Evolutionary conservation across 176 grass and related monocot species (phyloP), one percentile per base, ranked within the genome.

Genomic region (Carex littledalei): DNA sequence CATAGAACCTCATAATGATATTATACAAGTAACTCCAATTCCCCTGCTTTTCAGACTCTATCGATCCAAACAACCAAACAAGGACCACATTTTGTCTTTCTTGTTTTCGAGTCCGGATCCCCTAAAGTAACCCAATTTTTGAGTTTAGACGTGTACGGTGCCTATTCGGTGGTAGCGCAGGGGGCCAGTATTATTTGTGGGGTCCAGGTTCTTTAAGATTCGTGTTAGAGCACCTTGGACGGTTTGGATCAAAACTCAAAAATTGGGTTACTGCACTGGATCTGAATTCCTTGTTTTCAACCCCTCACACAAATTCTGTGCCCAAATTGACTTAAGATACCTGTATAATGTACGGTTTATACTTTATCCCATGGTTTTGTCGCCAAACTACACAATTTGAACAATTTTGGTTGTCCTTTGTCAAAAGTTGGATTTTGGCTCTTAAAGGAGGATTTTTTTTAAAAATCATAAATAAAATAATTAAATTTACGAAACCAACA

Each of bases 261-360:
- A n/a, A n/a, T n/a, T n/a, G n/a, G n/a, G n/a, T n/a, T n/a, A n/a
- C n/a, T n/a, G n/a, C n/a, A n/a, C n/a, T n/a, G n/a, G n/a, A n/a
- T n/a, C n/a, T n/a, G n/a, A n/a, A n/a, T n/a, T n/a, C n/a, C 59
- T 50, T 67, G 60, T 43, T 83, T 83, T 83, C 60, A 65, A 20
- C 3, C 59, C 62, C 20, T 53, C 80, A 83, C 80, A 83, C 81
- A 83, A 65, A 50, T 64, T 60, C 63, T 83, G 62, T 83, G 81
- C 60, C 60, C 39, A 50, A 63, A 77, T 81, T 81, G 31, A 81
- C 59, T 63, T 63, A 35, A 34, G 3, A 59, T 72, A 16, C 67
- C 29, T 45, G 13, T 3, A 22, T 43, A 14, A 79, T 79, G 54
- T 57, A 79, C 31, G 24, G 29, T 29, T 29, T 29, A 29, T 29